Conservation (phyloP, 495 filamentous ascomycete genomes). For the Penicillium manginii region DNA sequence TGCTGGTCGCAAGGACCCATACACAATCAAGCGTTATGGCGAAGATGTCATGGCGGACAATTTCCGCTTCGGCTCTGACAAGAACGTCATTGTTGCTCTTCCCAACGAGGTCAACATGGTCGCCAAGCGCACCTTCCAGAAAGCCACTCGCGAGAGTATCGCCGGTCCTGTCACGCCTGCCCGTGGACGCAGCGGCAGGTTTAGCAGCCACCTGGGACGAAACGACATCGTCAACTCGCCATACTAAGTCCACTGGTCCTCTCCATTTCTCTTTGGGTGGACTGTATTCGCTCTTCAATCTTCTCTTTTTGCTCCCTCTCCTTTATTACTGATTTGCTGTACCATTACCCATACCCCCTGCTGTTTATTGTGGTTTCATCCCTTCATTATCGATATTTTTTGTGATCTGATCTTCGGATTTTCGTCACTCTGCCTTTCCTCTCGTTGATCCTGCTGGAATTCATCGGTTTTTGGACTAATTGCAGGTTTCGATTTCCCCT, state of each 20-base stretch:
- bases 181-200: conserved; percentile 46
- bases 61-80: conserved; percentile 95
- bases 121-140: conserved; percentile 78
- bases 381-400: conserved; percentile 14
- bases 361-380: conserved; percentile 29
- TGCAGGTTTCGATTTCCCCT: neutral
- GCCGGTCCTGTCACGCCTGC: conserved; percentile 62
- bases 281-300: conserved; percentile 9
- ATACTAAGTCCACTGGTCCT: conserved; percentile 53
- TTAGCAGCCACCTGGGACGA: conserved; percentile 61
- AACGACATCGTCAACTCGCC: conserved; percentile 86
- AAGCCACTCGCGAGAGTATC: conserved; percentile 92
- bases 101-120: conserved; percentile 99
- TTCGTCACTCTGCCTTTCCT: conserved; percentile 3
- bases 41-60: conserved; percentile 99
- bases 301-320: conserved; percentile 3
- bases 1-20: conserved; percentile 77
- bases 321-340: conserved; percentile 24
- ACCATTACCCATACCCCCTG: conserved; percentile 46
- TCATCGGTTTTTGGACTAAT: neutral
- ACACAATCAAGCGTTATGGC: conserved; percentile 92
- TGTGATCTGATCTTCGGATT: neutral
- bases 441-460: neutral
- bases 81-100: conserved; percentile 95
- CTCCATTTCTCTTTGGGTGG: conserved; percentile 12